phyloP scores from a whole-genome alignment of 2,329 filamentous ascomycete genomes.

The Phaeosphaeriaceae sp. region DNA sequence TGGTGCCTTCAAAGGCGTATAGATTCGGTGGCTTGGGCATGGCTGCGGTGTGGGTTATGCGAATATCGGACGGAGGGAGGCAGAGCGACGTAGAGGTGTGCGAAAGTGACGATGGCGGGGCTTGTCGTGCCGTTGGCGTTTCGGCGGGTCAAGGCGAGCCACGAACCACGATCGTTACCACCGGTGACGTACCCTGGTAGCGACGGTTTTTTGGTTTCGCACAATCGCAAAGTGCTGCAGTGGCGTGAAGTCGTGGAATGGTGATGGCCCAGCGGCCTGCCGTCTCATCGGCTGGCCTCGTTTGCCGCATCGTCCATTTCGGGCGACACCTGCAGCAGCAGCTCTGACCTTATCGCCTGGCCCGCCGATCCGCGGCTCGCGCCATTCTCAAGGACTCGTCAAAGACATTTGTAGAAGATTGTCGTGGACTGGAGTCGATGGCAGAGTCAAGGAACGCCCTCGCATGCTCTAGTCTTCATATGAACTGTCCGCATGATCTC shows the following conservation, averaged over 20 bases:
- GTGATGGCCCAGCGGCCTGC: background rate
- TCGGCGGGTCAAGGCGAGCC: conserved; percentile 11
- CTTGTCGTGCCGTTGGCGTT: conserved; percentile 7
- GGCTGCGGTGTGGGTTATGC: conserved; percentile 13
- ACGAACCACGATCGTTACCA: conserved; percentile 15
- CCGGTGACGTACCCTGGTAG: conserved; percentile 20
- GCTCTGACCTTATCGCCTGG: conserved; percentile 6
- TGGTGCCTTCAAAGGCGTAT: conserved; percentile 76
- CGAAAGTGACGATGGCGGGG: conserved; percentile 16
- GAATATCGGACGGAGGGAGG: conserved; percentile 9
- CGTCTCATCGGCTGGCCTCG: conserved; percentile 9
- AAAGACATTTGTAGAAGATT: background rate
- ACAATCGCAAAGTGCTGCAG: conserved; percentile 3
- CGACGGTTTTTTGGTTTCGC: background rate
- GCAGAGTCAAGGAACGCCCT: background rate
- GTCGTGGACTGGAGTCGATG: background rate
- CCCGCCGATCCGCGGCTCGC: conserved; percentile 14
- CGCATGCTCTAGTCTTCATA: background rate
- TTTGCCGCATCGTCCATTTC: conserved; percentile 10
- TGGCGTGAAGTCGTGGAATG: conserved; percentile 1
- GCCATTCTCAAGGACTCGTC: background rate
- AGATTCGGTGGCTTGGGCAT: conserved; percentile 64
- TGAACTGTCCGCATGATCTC: background rate
- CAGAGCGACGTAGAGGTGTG: background rate
- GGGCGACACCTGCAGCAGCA: conserved; percentile 16